Conservation (phyloP, 768 basidiomycete genomes). For the Cytidiella melzeri region DNA sequence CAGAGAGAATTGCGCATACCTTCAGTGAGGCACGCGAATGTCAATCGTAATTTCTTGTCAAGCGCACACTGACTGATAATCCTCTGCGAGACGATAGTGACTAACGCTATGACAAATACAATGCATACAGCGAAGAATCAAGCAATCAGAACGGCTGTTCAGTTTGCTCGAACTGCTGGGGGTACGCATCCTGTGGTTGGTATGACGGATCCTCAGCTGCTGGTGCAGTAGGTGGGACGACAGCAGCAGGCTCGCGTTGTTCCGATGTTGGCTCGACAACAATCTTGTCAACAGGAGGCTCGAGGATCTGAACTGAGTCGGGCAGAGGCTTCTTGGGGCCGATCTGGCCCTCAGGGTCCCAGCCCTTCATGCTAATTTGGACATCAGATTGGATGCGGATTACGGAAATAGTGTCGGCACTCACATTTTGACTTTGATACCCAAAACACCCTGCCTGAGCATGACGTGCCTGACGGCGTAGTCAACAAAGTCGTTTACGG, state of each 20-base stretch:
- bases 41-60: too few species aligned
- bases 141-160: constrained; percentile 44
- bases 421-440: constrained; percentile 99
- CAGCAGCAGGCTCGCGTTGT: constrained; percentile 60
- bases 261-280: constrained; percentile 87
- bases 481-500: constrained; percentile 93
- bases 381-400: constrained; percentile 9
- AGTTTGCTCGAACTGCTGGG: constrained; percentile 23
- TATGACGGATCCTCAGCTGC: constrained; percentile 44
- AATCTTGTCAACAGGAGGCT: constrained; percentile 88
- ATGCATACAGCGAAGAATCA: constrained; percentile 5
- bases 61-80: constrained; percentile 2
- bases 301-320: constrained; percentile 85
- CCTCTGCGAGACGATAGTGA: neutral
- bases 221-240: constrained; percentile 39
- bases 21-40: too few species aligned
- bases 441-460: constrained; percentile 96
- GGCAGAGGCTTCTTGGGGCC: constrained; percentile 94
- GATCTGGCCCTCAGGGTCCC: constrained; percentile 83
- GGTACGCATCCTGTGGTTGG: constrained; percentile 32
- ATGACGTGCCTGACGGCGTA: constrained; percentile 97
- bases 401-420: constrained; percentile 18
- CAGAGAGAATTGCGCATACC: too few species aligned
- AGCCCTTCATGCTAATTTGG: constrained; percentile 83
- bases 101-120: neutral